Evolutionary conservation across 192 early-diverging fungal species (phyloP).

Genomic region (Rhizophagus prolifer): DNA sequence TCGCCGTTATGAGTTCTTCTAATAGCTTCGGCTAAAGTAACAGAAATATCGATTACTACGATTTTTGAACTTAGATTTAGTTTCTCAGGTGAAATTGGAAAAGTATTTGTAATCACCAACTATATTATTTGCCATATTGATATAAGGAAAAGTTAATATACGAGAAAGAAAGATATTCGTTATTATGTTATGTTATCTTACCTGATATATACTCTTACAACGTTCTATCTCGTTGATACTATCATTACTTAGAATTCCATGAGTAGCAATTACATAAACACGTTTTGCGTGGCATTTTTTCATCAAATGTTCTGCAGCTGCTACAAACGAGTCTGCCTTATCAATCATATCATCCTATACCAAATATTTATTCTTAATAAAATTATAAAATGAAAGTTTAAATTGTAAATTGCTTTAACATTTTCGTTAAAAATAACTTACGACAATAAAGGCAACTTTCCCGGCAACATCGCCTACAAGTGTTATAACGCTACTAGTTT

Average conservation of each 20-base stretch:
- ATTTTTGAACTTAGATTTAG: slow-evolving; percentile 72
- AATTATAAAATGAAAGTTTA: background rate
- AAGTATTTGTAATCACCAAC: slow-evolving; percentile 89
- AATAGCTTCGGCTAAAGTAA: slow-evolving; percentile 85
- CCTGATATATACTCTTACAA: slow-evolving; percentile 73
- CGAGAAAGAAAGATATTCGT: background rate
- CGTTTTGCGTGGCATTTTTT: slow-evolving; percentile 72
- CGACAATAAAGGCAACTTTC: slow-evolving; percentile 84
- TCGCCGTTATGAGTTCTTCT: slow-evolving; percentile 86
- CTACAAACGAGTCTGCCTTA: slow-evolving; percentile 83
- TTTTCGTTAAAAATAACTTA: slow-evolving; percentile 26
- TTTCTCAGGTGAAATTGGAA: slow-evolving; percentile 75
- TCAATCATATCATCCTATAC: slow-evolving; percentile 92
- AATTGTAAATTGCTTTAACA: background rate
- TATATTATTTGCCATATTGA: background rate
- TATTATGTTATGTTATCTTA: slow-evolving; percentile 32
- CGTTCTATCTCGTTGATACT: slow-evolving; percentile 82
- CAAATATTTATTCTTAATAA: background rate
- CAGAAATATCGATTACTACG: slow-evolving; percentile 80
- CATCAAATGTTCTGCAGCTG: slow-evolving; percentile 88
- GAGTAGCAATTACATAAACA: slow-evolving; percentile 91
- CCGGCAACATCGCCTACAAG: slow-evolving; percentile 91
- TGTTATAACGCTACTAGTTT: slow-evolving; percentile 61
- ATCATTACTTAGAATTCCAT: slow-evolving; percentile 90
- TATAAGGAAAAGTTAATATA: too few species aligned